Conservation (phyloP, 805 yeast genomes). For the Kockiozyma suomiensis region DNA sequence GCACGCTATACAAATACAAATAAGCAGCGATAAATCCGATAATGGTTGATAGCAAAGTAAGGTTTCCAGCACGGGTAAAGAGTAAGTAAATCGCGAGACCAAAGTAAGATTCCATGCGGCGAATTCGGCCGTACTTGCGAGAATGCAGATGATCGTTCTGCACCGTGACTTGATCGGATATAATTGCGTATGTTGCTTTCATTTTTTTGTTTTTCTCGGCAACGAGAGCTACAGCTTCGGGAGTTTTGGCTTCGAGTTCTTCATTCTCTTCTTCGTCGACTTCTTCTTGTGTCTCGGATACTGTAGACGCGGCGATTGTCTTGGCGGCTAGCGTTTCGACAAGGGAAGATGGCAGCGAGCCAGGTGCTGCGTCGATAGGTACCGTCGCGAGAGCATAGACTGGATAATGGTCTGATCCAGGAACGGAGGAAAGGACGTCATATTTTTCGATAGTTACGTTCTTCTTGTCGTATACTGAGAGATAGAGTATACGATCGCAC, state of each 20-base stretch:
- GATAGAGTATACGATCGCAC: conserved; percentile 83
- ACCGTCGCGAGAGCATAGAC: conserved; percentile 58
- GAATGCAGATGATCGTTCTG: conserved; percentile 27
- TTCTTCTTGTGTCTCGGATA: neutral
- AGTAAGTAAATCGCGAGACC: conserved; percentile 16
- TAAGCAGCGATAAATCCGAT: conserved; percentile 13
- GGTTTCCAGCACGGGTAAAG: conserved; percentile 15
- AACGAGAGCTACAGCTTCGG: neutral
- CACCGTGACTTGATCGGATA: conserved; percentile 21
- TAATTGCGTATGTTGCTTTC: conserved; percentile 8
- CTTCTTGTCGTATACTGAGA: conserved; percentile 45
- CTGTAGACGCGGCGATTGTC: conserved; percentile 12
- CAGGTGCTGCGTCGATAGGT: conserved; percentile 42
- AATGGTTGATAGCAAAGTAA: conserved; percentile 9
- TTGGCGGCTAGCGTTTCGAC: conserved; percentile 15
- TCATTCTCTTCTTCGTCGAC: conserved; percentile 1
- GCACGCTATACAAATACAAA: neutral
- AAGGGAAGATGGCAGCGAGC: conserved; percentile 4
- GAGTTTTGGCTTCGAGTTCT: neutral
- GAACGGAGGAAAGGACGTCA: conserved; percentile 48
- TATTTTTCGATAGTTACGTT: conserved; percentile 48
- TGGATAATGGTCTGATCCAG: conserved; percentile 79
- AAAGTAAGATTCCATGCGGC: conserved; percentile 2
- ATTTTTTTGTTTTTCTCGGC: neutral
- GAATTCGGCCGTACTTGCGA: conserved; percentile 16